Base-by-base conservation (phyloP, 495 filamentous ascomycete genomes). In the Aspergillus hancockii region DNA sequence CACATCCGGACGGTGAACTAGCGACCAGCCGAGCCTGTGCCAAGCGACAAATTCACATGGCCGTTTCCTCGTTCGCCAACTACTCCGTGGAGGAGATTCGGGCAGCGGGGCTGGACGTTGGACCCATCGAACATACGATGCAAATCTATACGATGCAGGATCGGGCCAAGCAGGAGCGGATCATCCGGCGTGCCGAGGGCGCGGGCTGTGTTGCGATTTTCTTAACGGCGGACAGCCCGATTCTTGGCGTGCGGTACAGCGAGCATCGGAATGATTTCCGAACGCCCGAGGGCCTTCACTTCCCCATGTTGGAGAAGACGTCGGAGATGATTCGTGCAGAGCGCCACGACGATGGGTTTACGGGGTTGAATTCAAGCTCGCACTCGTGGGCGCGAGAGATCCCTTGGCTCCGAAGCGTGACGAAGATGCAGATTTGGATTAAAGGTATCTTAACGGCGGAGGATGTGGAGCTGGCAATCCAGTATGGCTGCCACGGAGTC, bases 191-290 rank as follows among this genome's bases (percentile, higher is more conserved):
- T 23, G 68, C 72, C 3, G 69, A 70, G 36, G 64, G 60, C 12
- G 83, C 86, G 54, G 68, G 72, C 0, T 75, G 89, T 25, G 81
- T 81, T 49, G 86, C 78, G 5, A 81, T 96, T 46, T 85, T 87
- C 54, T 77, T 96, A 21, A 97, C 93, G 6, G 86, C 95, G 13
- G 92, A 97, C 69, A 91, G 90, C 3, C 89, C 91, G 2, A 85
- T 91, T 3, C 85, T 92, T 0, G 92, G 92, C 0, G 64, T 74
- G 0, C 69, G 71, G 8, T 71, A 68, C 45, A 74, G 68, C 47
- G 81, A 83, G 59, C 71, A 68, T 52, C 71, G 75, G 3, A 77
- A 72, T 43, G 64, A 66, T 12, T 79, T 81, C 50, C 55, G 62
- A 12, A 55, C 71, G 0, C 76, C 79, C 0, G 61, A 61, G 1